These are phyloP conservation scores for Mentha longifolia DNA, from an alignment of 257 asterid genomes.

Conservation along the genomic window DNA sequence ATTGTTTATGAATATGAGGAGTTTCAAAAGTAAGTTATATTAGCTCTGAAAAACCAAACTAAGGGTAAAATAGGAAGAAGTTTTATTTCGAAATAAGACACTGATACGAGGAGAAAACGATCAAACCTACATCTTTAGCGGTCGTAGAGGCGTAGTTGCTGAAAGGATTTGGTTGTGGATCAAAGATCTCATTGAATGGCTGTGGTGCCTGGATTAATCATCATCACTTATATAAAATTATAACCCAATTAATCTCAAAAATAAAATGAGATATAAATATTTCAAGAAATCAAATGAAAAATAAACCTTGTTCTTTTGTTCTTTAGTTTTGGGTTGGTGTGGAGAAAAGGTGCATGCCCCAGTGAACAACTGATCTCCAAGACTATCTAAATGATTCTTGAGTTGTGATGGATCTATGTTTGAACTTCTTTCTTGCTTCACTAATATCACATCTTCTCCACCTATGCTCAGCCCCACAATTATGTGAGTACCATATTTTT, in stretches of 20 bases:
- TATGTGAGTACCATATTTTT: slow-evolving; percentile 91
- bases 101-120: background rate
- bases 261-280: background rate
- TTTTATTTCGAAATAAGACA: no score
- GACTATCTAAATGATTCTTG: slow-evolving; percentile 71
- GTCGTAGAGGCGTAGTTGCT: slow-evolving; percentile 53
- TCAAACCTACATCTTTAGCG: slow-evolving; percentile 75
- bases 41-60: no score
- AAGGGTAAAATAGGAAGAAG: no score
- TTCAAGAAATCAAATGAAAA: background rate
- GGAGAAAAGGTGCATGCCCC: slow-evolving; percentile 77
- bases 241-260: background rate
- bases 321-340: slow-evolving; percentile 50
- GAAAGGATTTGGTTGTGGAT: slow-evolving; percentile 58
- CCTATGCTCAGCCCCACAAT: slow-evolving; percentile 90
- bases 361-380: slow-evolving; percentile 78
- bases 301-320: slow-evolving; percentile 56
- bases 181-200: slow-evolving; percentile 75
- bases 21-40: no score
- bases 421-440: slow-evolving; percentile 77
- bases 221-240: background rate
- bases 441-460: slow-evolving; percentile 82
- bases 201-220: slow-evolving; percentile 55
- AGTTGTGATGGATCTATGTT: slow-evolving; percentile 73
- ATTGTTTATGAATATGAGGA: no score